Percentiles rank a stretch among this genome's conserved stretches.
phyloP scores from a whole-genome alignment of 2,329 filamentous ascomycete species.

The Sporothrix mexicana region DNA sequence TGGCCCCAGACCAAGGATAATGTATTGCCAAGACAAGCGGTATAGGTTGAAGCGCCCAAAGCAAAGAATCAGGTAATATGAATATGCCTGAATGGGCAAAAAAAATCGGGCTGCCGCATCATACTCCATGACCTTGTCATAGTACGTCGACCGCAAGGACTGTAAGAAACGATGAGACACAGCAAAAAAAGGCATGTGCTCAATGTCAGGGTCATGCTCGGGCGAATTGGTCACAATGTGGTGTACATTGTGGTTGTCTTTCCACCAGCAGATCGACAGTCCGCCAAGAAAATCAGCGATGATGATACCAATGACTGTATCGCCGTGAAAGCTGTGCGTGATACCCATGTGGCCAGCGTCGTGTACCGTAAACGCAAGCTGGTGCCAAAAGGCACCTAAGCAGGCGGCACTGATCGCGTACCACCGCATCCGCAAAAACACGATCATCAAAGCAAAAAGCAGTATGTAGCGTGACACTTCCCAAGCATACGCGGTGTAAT shows the following conservation, averaged over 20 bases:
- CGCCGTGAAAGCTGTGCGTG: conserved; percentile 84
- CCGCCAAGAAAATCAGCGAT: conserved; percentile 91
- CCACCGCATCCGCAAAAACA: conserved; percentile 67
- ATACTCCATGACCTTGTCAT: conserved; percentile 79
- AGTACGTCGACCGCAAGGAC: conserved; percentile 78
- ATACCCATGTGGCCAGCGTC: conserved; percentile 98
- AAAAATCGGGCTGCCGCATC: conserved; percentile 74
- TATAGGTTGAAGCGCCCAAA: conserved; percentile 91
- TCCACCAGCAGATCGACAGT: conserved; percentile 95
- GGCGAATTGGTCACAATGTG: conserved; percentile 95
- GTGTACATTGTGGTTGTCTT: conserved; percentile 93
- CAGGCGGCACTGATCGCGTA: conserved; percentile 73
- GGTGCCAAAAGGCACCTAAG: conserved; percentile 89
- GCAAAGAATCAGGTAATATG: conserved; percentile 81
- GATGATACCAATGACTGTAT: conserved; percentile 85
- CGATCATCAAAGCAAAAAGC: conserved; percentile 67
- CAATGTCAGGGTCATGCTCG: conserved; percentile 95
- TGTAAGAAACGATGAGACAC: conserved; percentile 80
- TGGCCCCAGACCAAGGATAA: conserved; percentile 72
- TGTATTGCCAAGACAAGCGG: conserved; percentile 77
- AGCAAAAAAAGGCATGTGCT: conserved; percentile 88
- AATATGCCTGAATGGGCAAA: conserved; percentile 76
- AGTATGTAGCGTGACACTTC: conserved; percentile 75
- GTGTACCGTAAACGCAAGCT: conserved; percentile 90
- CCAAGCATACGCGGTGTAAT: conserved; percentile 77